Percentiles rank a stretch among this genome's conserved stretches.
Conservation (phyloP, 768 basidiomycete species). For the Clitopilus passeckerianus region DNA sequence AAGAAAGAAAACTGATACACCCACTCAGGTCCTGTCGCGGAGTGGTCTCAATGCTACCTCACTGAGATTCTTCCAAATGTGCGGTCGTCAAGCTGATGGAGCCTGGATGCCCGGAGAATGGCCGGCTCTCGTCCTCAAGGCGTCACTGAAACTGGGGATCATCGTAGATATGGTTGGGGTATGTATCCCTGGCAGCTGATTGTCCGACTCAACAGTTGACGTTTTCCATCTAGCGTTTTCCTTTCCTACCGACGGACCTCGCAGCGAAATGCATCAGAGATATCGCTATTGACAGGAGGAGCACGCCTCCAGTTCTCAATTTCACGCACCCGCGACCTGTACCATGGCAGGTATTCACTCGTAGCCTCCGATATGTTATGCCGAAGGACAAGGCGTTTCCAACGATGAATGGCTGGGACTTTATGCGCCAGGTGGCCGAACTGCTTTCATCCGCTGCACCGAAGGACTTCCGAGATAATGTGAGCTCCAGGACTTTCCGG, state of each 20-base stretch:
- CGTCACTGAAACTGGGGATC: slow-evolving; percentile 15
- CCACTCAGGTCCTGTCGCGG: slow-evolving; percentile 15
- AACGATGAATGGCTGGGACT: neutral
- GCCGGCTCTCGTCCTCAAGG: slow-evolving; percentile 28
- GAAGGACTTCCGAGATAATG: neutral
- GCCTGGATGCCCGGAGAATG: slow-evolving; percentile 27
- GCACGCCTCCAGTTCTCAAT: slow-evolving; percentile 19
- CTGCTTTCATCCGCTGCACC: neutral
- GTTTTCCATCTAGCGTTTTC: slow-evolving; percentile 6
- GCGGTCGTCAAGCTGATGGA: slow-evolving; percentile 23
- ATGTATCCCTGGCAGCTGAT: neutral
- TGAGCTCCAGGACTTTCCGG: neutral
- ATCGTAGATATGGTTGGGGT: slow-evolving; percentile 13
- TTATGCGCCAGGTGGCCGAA: neutral
- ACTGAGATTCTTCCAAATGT: slow-evolving; percentile 27
- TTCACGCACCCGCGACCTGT: slow-evolving; percentile 30
- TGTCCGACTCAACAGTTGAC: neutral
- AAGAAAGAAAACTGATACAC: neutral
- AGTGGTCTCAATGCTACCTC: slow-evolving; percentile 18
- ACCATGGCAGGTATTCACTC: slow-evolving; percentile 13
- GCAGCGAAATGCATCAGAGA: slow-evolving; percentile 24
- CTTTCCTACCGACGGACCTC: slow-evolving; percentile 28
- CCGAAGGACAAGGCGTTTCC: neutral
- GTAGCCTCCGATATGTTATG: neutral
- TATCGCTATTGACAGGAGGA: slow-evolving; percentile 14